Percentiles rank a stretch among this genome's conserved stretches.
Evolutionary conservation across 2,329 filamentous ascomycete species (phyloP).

Genomic region (Xylariaceae sp.): DNA sequence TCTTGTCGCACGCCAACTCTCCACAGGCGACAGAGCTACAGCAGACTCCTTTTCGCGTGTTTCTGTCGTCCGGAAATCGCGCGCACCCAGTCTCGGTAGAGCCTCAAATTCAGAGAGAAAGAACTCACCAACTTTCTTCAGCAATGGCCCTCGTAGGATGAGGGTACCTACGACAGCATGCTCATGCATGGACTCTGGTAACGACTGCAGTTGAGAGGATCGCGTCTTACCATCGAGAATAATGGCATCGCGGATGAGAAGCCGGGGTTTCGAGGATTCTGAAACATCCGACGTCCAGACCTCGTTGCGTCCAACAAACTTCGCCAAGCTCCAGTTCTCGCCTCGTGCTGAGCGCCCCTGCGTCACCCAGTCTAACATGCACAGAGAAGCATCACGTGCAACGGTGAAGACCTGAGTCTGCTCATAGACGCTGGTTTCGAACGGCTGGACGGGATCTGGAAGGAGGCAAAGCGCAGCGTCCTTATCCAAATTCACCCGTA

Average conservation of each 20-base stretch:
- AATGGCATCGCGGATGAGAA: conserved; percentile 82
- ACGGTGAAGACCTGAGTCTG: conserved; percentile 75
- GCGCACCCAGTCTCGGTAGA: conserved; percentile 74
- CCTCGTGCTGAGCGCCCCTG: conserved; percentile 79
- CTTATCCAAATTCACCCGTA: conserved; percentile 47
- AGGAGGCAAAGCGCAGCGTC: conserved; percentile 60
- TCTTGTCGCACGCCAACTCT: conserved; percentile 51
- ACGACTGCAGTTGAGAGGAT: conserved; percentile 36
- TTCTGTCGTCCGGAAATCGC: conserved; percentile 63
- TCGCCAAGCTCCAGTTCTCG: conserved; percentile 79
- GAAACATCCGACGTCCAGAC: conserved; percentile 53
- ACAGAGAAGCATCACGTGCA: conserved; percentile 56
- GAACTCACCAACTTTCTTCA: conserved; percentile 62
- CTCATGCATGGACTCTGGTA: conserved; percentile 63
- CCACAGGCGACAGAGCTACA: conserved; percentile 36
- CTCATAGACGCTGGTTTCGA: conserved; percentile 74
- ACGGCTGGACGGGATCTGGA: conserved; percentile 91
- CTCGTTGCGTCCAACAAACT: conserved; percentile 82
- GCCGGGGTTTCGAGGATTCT: conserved; percentile 41
- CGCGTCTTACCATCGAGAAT: conserved; percentile 58
- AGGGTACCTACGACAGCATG: conserved; percentile 79
- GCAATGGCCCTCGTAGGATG: conserved; percentile 69
- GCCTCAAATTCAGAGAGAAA: conserved; percentile 74
- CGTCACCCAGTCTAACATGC: conserved; percentile 89
- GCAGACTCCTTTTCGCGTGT: conserved; percentile 37